A percentile compares a stretch with the other conserved stretches of the same genome.
These are phyloP conservation scores for Stagonosporopsis tanaceti DNA, from an alignment of 2,329 filamentous ascomycete genomes.

Conservation along the genomic window DNA sequence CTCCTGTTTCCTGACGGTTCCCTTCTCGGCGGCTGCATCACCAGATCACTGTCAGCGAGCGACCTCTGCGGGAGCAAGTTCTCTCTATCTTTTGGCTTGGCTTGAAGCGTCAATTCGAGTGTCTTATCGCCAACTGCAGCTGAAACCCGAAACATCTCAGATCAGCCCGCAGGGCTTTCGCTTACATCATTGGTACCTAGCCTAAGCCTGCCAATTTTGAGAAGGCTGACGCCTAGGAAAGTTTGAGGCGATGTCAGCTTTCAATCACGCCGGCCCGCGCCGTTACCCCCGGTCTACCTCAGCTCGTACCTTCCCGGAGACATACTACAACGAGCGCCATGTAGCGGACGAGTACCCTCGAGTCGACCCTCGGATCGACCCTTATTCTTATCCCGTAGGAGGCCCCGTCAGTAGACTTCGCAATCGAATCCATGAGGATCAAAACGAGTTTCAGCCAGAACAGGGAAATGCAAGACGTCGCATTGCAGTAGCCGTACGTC, in stretches of 20 bases:
- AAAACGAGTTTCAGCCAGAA: conserved; percentile 40
- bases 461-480: conserved; percentile 55
- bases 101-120: not conserved
- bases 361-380: conserved; percentile 33
- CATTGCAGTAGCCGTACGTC: conserved; percentile 55
- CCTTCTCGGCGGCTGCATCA: not conserved
- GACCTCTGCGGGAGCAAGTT: not conserved
- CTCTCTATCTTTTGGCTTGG: not conserved
- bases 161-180: not conserved
- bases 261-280: conserved; percentile 26
- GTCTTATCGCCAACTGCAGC: not conserved
- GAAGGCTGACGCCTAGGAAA: not conserved
- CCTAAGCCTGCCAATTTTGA: not conserved
- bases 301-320: conserved; percentile 15
- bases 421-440: conserved; percentile 12
- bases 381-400: conserved; percentile 36
- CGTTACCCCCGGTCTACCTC: conserved; percentile 27
- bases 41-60: not conserved
- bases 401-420: conserved; percentile 30
- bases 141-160: not conserved
- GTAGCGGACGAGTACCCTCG: conserved; percentile 28
- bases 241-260: conserved; percentile 20
- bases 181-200: not conserved
- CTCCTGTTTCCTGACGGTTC: not conserved
- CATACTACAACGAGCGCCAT: conserved; percentile 37